Base-by-base conservation (phyloP, 495 filamentous ascomycete species). In the Mytilinidion resinicola region DNA sequence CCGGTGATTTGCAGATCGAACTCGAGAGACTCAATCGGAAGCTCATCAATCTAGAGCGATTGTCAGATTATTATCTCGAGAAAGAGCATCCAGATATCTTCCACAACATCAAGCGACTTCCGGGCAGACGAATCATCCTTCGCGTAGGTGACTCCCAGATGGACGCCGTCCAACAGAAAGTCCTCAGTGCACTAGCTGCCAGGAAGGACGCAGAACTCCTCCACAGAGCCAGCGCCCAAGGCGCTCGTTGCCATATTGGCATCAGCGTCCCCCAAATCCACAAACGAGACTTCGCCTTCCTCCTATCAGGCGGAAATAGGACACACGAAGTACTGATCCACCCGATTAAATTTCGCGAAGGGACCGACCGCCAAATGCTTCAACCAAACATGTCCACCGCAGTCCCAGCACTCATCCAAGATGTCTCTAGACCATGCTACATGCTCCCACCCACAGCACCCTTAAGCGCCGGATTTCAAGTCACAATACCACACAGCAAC, bases 191-290 rank as follows among this genome's bases (percentile, higher is more conserved):
- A 4, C 37, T 61, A 11, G 43, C 53, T 3, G 53, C 53, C 1
- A 53, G 59, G 21, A 61, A 57, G 49, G 59, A 61, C 46, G 59
- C 59, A 17, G 59, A 61, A 37, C 53, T 61, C 4, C 37, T 61
- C 10, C 59, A 61, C 19, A 44, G 59, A 9, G 59, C 59, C 46
- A 25, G 46, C 36, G 20, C 1, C 12, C 17, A 43, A 25, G 53
- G 53, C 7, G 33, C 10, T 3, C 19, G n/a, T 14, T 25, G 49
- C 15, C 59, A 61, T 37, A 61, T 61, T 20, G 59, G 59, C 4
- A 53, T 61, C 44, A 42, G 25, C 21, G 48, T 57, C 7, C 59
- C 59, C 1, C 59, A 61, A 25, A 61, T 61, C 11, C 47, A 56
- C 37, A 35, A 43, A 36, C 59, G 59, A 8, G 59, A 61, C 53